phyloP scores from a whole-genome alignment of 2,329 filamentous ascomycete genomes.

The Aspergillus versicolor region DNA sequence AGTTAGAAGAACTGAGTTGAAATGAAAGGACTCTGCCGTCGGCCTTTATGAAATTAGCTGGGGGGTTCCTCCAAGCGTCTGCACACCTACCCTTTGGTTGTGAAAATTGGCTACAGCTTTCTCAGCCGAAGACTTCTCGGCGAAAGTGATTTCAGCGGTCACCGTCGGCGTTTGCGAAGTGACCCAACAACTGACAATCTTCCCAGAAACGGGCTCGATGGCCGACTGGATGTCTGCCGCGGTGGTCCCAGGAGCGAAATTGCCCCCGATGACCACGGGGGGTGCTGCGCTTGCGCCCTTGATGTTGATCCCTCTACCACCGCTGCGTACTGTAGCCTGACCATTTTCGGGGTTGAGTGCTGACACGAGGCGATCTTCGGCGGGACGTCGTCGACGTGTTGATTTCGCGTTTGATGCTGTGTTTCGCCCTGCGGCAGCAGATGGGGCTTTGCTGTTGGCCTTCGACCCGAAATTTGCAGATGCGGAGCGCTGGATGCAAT shows the following conservation, averaged over 20 bases:
- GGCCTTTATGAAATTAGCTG: conserved; percentile 45
- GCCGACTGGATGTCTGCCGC: conserved; percentile 65
- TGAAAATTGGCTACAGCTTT: conserved; percentile 62
- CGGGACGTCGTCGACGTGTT: conserved; percentile 33
- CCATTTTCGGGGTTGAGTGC: conserved; percentile 30
- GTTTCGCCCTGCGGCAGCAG: conserved; percentile 18
- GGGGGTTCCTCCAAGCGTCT: background rate
- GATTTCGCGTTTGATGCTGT: conserved; percentile 25
- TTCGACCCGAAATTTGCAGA: conserved; percentile 41
- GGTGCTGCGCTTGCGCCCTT: conserved; percentile 54
- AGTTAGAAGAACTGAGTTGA: conserved; percentile 46
- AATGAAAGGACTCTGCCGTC: conserved; percentile 61
- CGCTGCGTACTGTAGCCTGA: conserved; percentile 32
- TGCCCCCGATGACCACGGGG: conserved; percentile 59
- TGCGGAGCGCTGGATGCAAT: conserved; percentile 35
- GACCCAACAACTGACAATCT: conserved; percentile 55
- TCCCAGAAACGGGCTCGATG: conserved; percentile 53
- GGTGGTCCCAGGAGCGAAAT: conserved; percentile 66
- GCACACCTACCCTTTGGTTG: conserved; percentile 55
- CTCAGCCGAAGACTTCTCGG: conserved; percentile 56
- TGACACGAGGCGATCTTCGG: conserved; percentile 33
- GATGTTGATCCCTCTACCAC: conserved; percentile 51
- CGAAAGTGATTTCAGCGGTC: conserved; percentile 60
- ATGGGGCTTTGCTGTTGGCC: conserved; percentile 37
- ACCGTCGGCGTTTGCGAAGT: conserved; percentile 55